Percentiles rank a stretch among this genome's conserved stretches.
phyloP scores from a whole-genome alignment of 1,284 basidiomycete species.

The Singerocomus inundabilis region DNA sequence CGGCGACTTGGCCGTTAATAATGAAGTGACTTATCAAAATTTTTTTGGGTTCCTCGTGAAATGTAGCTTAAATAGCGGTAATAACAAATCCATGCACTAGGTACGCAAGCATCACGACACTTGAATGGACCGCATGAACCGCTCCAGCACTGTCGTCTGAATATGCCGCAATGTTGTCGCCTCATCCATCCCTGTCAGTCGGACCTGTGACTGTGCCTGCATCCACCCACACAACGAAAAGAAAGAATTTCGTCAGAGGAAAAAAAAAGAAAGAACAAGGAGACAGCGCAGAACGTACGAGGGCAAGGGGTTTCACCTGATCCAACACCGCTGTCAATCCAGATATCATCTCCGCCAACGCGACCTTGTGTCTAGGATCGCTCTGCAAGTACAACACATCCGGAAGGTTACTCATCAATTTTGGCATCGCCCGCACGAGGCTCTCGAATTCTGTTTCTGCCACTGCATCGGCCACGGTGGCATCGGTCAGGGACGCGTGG shows the following conservation, averaged over 20 bases:
- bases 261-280: neutral
- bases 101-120: conserved; percentile 22
- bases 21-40: neutral
- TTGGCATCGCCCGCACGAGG: conserved; percentile 59
- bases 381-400: conserved; percentile 58
- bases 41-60: neutral
- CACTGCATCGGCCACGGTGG: conserved; percentile 43
- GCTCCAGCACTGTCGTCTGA: conserved; percentile 46
- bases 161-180: conserved; percentile 52
- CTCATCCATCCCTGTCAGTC: conserved; percentile 45
- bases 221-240: conserved; percentile 12
- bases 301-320: conserved; percentile 53
- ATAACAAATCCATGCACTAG: conserved; percentile 14
- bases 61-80: conserved; percentile 17
- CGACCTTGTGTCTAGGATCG: conserved; percentile 64
- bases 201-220: conserved; percentile 44
- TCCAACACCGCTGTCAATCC: conserved; percentile 61
- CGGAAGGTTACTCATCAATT: conserved; percentile 68
- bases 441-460: conserved; percentile 58
- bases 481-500: conserved; percentile 44
- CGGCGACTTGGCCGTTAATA: too few species aligned
- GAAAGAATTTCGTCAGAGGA: neutral
- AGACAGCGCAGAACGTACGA: conserved; percentile 45
- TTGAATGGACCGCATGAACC: conserved; percentile 43
- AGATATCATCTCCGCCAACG: conserved; percentile 71